Percentiles rank a stretch among this genome's conserved stretches.
These are phyloP conservation scores for Carnegiea gigantea DNA, from an alignment of 179 eudicot species.

Conservation along the genomic window DNA sequence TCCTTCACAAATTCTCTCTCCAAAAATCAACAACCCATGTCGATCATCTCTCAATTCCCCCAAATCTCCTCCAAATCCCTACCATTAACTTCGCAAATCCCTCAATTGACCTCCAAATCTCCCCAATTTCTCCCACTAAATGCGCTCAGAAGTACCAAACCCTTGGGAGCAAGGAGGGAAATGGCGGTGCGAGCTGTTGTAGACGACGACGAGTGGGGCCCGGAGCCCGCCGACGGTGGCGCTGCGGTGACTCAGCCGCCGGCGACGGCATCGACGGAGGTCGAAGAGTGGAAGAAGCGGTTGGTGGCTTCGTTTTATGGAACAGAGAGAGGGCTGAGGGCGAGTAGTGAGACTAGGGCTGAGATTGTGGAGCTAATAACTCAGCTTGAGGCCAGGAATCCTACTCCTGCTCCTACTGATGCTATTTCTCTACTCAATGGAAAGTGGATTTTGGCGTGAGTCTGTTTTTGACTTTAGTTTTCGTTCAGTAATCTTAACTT, in stretches of 20 bases:
- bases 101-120: constrained; percentile 6
- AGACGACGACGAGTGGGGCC: constrained; percentile 54
- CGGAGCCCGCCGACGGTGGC: constrained; percentile 30
- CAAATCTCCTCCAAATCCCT: constrained; percentile 25
- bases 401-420: constrained; percentile 83
- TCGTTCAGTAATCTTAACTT: neutral
- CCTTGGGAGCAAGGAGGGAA: constrained; percentile 21
- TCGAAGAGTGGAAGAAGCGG: constrained; percentile 52
- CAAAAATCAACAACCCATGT: neutral
- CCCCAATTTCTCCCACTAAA: constrained; percentile 4
- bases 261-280: constrained; percentile 42
- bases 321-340: constrained; percentile 73
- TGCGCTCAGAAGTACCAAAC: neutral
- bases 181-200: constrained; percentile 22
- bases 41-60: constrained; percentile 16
- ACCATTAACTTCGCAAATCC: constrained; percentile 4
- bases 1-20: constrained; percentile 5
- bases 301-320: constrained; percentile 74
- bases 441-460: constrained; percentile 90
- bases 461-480: neutral
- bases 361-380: constrained; percentile 82
- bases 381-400: constrained; percentile 80
- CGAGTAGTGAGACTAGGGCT: constrained; percentile 78
- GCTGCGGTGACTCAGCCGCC: constrained; percentile 36
- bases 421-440: constrained; percentile 78